These are phyloP conservation scores for Craterostigma plantagineum DNA, from an alignment of 257 asterid species.

Conservation along the genomic window DNA sequence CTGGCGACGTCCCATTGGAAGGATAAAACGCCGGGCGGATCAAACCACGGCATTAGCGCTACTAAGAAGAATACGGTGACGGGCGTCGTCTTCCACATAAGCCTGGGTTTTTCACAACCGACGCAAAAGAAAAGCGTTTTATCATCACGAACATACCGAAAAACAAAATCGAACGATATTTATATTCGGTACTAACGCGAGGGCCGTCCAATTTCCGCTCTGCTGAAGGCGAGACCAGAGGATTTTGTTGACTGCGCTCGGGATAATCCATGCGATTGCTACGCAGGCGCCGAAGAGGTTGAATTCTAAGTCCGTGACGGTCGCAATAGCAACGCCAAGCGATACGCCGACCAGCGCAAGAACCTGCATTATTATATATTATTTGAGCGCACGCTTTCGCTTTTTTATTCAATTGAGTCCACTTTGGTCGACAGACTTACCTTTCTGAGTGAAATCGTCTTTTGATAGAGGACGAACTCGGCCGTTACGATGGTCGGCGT, in stretches of 20 bases:
- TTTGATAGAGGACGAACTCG: conserved; percentile 48
- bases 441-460: conserved; percentile 36
- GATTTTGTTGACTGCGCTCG: conserved; percentile 68
- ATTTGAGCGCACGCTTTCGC: too few relatives aligned
- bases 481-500: conserved; percentile 78
- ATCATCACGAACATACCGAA: too few relatives aligned
- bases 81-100: conserved; percentile 91
- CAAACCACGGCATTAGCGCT: conserved; percentile 70
- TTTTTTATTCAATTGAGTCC: too few relatives aligned
- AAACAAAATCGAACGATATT: too few relatives aligned
- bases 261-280: conserved; percentile 69
- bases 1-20: conserved; percentile 46
- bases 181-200: conserved; percentile 37
- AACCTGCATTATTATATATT: too few relatives aligned
- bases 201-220: conserved; percentile 81
- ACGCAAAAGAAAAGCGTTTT: too few relatives aligned
- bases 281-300: conserved; percentile 60
- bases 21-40: conserved; percentile 61
- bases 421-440: conserved; percentile 9
- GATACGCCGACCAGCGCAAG: conserved; percentile 53
- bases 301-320: conserved; percentile 75
- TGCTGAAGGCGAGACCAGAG: conserved; percentile 82
- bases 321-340: conserved; percentile 71
- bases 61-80: conserved; percentile 56
- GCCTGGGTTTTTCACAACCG: conserved; percentile 19